These are phyloP conservation scores for Saccharomycopsis crataegensis DNA, from an alignment of 1,139 yeast species.

Conservation along the genomic window DNA sequence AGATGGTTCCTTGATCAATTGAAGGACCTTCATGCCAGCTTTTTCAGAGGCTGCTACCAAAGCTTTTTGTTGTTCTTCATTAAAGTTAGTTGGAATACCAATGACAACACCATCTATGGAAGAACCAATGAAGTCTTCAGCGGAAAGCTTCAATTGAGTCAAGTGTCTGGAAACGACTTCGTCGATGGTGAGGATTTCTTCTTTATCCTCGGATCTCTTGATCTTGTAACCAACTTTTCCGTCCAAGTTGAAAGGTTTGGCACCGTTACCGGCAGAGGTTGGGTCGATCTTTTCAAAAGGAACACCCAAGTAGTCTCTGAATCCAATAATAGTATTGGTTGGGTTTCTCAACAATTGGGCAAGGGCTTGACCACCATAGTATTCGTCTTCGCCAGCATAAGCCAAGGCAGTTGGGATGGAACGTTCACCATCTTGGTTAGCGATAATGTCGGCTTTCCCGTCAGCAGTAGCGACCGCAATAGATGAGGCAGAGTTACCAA, in stretches of 20 bases:
- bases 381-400: slow-evolving; percentile 90
- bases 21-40: slow-evolving; percentile 77
- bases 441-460: slow-evolving; percentile 93
- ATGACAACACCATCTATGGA: slow-evolving; percentile 76
- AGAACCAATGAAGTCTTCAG: slow-evolving; percentile 86
- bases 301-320: slow-evolving; percentile 88
- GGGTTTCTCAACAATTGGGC: slow-evolving; percentile 91
- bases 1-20: slow-evolving; percentile 87
- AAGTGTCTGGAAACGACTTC: slow-evolving; percentile 83
- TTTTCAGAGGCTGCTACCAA: slow-evolving; percentile 54
- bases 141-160: slow-evolving; percentile 75
- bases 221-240: slow-evolving; percentile 69
- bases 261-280: slow-evolving; percentile 51
- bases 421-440: slow-evolving; percentile 99
- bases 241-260: slow-evolving; percentile 65
- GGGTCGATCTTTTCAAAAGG: slow-evolving; percentile 63
- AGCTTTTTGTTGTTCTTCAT: slow-evolving; percentile 62
- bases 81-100: slow-evolving; percentile 87
- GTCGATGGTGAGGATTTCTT: slow-evolving; percentile 51
- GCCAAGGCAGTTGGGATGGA: slow-evolving; percentile 89
- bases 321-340: slow-evolving; percentile 76
- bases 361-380: slow-evolving; percentile 94
- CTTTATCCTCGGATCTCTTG: slow-evolving; percentile 29
- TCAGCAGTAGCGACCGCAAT: slow-evolving; percentile 85
- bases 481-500: slow-evolving; percentile 94